These are phyloP conservation scores for Clitoria ternatea DNA, from an alignment of 306 rosid genomes.

Conservation along the genomic window DNA sequence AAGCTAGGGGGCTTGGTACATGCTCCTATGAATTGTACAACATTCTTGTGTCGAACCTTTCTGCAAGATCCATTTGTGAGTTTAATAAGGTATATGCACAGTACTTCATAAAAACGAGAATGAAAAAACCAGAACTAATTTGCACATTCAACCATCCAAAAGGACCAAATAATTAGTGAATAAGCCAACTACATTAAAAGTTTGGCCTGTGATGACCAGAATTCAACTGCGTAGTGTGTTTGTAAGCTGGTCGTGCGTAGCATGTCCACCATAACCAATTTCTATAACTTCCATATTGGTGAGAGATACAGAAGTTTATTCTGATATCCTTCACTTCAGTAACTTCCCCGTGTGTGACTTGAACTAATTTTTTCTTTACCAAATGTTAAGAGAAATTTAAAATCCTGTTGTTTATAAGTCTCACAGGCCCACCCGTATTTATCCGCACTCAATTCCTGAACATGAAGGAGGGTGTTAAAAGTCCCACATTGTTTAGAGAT, in stretches of 20 bases:
- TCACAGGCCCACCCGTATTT: no score
- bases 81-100: slow-evolving; percentile 1
- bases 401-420: no score
- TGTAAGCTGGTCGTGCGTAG: not conserved
- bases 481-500: no score
- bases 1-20: slow-evolving; percentile 85
- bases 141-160: not conserved
- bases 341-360: not conserved
- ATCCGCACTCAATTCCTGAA: no score
- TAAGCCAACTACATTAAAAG: not conserved
- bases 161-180: not conserved
- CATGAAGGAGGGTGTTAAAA: no score
- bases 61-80: slow-evolving; percentile 47
- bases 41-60: slow-evolving; percentile 98
- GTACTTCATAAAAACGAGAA: not conserved
- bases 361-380: not conserved
- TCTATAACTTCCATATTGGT: not conserved
- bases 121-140: not conserved
- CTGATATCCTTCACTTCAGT: not conserved
- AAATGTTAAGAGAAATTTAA: no score
- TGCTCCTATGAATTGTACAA: slow-evolving; percentile 99
- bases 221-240: not conserved
- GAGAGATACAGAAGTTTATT: not conserved
- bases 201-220: not conserved
- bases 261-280: not conserved